Base-by-base conservation (phyloP, 108 stramenopile genomes). In the Cyclotella choctawhatcheeana region DNA sequence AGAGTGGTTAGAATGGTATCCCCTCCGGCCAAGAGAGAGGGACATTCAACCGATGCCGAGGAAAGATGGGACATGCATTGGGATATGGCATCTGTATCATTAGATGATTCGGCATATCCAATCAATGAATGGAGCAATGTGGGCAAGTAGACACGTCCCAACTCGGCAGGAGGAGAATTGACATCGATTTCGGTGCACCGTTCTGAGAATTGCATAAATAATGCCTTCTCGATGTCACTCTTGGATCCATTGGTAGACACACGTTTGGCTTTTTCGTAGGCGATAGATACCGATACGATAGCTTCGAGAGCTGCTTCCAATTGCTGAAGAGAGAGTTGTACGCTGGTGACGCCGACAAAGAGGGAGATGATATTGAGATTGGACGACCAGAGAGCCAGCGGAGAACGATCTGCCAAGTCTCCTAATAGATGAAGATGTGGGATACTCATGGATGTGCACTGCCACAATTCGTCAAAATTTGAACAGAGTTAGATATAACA, bases 11-110 rank as follows among this genome's bases (percentile, higher is more conserved):
- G 45, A 21, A 81, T 73, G 12, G 62, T 16, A 3, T 59, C 58
- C 48, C 83, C 73, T 18, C 85, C 88, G 14, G 82, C 84, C 67
- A 90, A 60, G 6, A 90, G 31, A 7, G 85, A 84, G 5, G 89
- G 89, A 21, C 84, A 88, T 26, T 74, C 63, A 20, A 40, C 35
- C 34, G 78, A 58, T 24, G 64, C 53, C 27, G 65, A 55, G 4
- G 78, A 73, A 13, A 79, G 73, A 45, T 73, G 72, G 16, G 32
- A 26, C 58, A 68, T 60, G 58, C 72, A 68, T 12, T 40, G 59
- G 14, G 44, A 30, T 20, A 74, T 50, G 0, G 52, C 33, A 60
- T 68, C 65, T n/a, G 47, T 22, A 21, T 67, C 43, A 21, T 10
- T 1, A n/a, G n/a, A 52, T 22, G 21, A 22, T n/a, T n/a, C n/a